phyloP scores from a whole-genome alignment of 2,329 filamentous ascomycete genomes.

The Talaromyces pinophilus region DNA sequence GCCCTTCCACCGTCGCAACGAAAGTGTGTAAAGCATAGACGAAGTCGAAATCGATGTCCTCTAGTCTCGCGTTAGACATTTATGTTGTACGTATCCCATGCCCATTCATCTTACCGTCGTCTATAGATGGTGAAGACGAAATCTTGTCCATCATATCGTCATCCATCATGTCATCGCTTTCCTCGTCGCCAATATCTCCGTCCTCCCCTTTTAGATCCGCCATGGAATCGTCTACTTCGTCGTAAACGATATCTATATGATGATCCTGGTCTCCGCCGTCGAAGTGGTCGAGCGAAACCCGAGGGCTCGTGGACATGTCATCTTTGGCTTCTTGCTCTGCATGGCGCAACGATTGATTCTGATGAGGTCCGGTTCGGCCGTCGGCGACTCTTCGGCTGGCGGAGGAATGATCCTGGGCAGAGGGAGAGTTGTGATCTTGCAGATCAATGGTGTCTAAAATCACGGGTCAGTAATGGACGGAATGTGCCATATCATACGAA shows the following conservation, averaged over 20 bases:
- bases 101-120: constrained; percentile 79
- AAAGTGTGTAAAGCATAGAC: constrained; percentile 98
- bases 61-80: constrained; percentile 58
- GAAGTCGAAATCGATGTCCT: constrained; percentile 99
- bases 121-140: constrained; percentile 96
- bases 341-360: constrained; percentile 79
- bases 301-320: constrained; percentile 67
- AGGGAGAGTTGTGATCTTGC: constrained; percentile 78
- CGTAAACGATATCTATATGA: constrained; percentile 35
- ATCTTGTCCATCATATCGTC: constrained; percentile 99
- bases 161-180: constrained; percentile 70
- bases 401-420: constrained; percentile 74
- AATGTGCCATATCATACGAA: background rate
- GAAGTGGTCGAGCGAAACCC: constrained; percentile 58
- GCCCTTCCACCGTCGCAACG: constrained; percentile 94
- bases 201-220: constrained; percentile 41
- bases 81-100: background rate
- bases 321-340: constrained; percentile 74
- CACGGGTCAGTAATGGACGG: constrained; percentile 4
- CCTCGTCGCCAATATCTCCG: constrained; percentile 61
- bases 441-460: constrained; percentile 85
- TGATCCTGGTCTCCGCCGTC: constrained; percentile 38
- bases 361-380: constrained; percentile 71
- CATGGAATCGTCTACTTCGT: constrained; percentile 35
- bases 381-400: constrained; percentile 57